Percentiles rank a stretch among this genome's conserved stretches.
Conservation (phyloP, 371 early-diverging fungal species). For the Synchytrium microbalum region DNA sequence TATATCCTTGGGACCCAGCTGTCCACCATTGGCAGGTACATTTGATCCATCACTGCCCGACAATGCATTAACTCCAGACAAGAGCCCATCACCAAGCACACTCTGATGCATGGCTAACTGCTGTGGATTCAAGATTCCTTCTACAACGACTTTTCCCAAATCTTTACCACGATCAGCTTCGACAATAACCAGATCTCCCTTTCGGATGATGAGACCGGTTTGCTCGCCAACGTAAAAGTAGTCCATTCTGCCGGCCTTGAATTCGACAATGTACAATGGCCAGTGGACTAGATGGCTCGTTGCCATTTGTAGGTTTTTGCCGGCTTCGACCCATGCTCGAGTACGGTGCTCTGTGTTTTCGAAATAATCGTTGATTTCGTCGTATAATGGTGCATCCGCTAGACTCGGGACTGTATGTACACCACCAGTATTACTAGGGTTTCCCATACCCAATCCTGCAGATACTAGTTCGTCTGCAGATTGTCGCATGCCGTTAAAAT, state of each 20-base stretch:
- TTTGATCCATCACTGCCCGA: conserved; percentile 1
- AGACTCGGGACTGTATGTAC: neutral
- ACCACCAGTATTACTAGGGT: conserved; percentile 3
- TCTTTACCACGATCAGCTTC: conserved; percentile 96
- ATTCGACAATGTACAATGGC: conserved; percentile 70
- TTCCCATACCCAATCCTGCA: neutral
- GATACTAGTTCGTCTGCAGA: conserved; percentile 1
- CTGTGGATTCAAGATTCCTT: conserved; percentile 41
- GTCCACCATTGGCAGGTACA: conserved; percentile 26
- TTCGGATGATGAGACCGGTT: conserved; percentile 35
- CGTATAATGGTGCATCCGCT: conserved; percentile 11
- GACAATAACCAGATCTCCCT: conserved; percentile 80
- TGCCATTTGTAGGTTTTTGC: conserved; percentile 40
- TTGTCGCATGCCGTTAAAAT: neutral
- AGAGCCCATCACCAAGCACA: conserved; percentile 19
- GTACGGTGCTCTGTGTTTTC: conserved; percentile 47
- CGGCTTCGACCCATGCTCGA: conserved; percentile 47
- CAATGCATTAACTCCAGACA: conserved; percentile 12
- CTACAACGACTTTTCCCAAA: conserved; percentile 74
- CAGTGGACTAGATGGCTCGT: conserved; percentile 25
- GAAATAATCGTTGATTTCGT: conserved; percentile 47
- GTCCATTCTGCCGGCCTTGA: conserved; percentile 82
- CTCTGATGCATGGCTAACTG: conserved; percentile 43
- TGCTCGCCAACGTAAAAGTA: conserved; percentile 59
- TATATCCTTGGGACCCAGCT: conserved; percentile 50